Evolutionary conservation across 208 protist species (phyloP), one percentile per base, ranked within the genome.

Genomic region (Acanthamoeba healyi): DNA sequence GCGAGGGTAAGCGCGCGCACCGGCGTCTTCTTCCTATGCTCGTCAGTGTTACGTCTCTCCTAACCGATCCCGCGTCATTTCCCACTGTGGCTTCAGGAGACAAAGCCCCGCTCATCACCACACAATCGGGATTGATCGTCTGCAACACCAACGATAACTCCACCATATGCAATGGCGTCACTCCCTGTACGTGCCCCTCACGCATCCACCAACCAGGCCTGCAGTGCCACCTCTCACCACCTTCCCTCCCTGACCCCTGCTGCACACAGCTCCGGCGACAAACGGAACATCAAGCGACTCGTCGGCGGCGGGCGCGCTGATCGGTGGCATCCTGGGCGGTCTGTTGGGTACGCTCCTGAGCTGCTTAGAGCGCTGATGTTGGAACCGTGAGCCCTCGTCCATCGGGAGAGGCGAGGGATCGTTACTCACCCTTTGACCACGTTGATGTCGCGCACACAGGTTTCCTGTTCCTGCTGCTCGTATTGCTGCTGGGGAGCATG

Each of bases 71-170:
- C 6, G 29, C 24, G 12, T n/a, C 70, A 14, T 67, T 36, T 34
- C 29, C 24, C 24, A 29, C 24, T 77, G 14, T 77, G 12, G 9
- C 6, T 44, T 22, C 9, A 84, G 74, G 74, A 22, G 26, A 26
- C 19, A 32, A 4, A 0, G 74, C 14, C 5, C 74, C 74, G 10
- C 29, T 38, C 15, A 34, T 84, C 26, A 17, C 74, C 15, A 84
- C 74, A 0, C 74, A 84, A 24, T 84, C 74, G 74, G 74, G 74
- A 0, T 19, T 84, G 15, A 84, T 84, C 44, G 74, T 84, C 22
- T 84, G 74, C n/a, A 54, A 84, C 42, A 26, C 74, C 1, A 14
- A 15, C 29, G 74, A 84, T n/a, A 84, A 84, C 38, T 84, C 74
- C 22, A 84, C 74, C 17, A 6, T 54, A 6, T 84, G 74, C 44